Base-by-base conservation (phyloP, 1,284 basidiomycete species). In the Malassezia vespertilionis region DNA sequence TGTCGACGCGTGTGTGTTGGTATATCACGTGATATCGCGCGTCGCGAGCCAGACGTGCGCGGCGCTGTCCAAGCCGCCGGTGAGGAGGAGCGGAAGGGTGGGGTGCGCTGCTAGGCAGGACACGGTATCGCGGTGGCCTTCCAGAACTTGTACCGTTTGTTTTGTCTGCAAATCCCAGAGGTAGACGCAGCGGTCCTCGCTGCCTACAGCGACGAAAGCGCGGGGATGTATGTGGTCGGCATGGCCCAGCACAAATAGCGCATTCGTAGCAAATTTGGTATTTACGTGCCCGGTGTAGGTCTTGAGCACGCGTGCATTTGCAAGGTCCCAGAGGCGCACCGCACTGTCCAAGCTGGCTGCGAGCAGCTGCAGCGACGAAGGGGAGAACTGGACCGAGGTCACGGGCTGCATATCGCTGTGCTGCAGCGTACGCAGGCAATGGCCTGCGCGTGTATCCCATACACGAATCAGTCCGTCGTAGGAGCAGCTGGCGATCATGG, bases 401-500 rank as follows among this genome's bases (percentile, higher is more conserved):
- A 86, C 85, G 62, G 91, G 86, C 3, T 86, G 84, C 73, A 91
- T 91, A 55, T 90, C 86, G 61, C 90, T 88, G 60, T 96, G 90
- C 10, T 90, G 88, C 21, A 99, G 72, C 4, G 93, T 97, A 71
- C 91, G 96, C 33, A 99, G 76, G 73, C 93, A 99, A 71, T 96
- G 89, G 1, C 90, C 93, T 0, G 88, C 90, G 44, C 87, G 82
- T 0, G 86, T 82, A 65, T 96, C 90, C 93, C 93, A 99, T 1
- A 69, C 38, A 0, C 67, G 56, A 9, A 97, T 90, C 38, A 95
- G 73, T 2, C 90, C 91, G 72, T 99, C 93, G 80, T 91, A 93
- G 17, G 86, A 84, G 56, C 83, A 86, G 6, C 86, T 90, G 2
- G 88, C 83, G 31, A 97, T 83, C 56, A 96, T 80, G 3, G 86